Percentiles rank a stretch among this genome's conserved stretches.
These are phyloP conservation scores for Cyberlindnera galapagoensis DNA, from an alignment of 805 yeast genomes.

Conservation along the genomic window DNA sequence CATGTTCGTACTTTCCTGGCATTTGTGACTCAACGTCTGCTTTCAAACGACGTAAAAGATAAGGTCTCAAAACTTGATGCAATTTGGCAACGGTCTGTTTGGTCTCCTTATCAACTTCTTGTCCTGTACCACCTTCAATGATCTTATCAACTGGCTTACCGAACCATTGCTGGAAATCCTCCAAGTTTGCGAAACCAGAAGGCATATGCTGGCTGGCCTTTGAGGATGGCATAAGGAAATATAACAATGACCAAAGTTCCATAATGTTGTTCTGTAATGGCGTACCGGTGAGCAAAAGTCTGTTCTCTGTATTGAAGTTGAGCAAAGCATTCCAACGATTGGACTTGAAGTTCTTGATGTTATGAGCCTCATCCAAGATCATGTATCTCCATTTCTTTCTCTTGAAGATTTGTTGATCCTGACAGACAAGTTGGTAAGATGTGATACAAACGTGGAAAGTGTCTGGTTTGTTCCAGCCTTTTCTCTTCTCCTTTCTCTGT, in stretches of 20 bases:
- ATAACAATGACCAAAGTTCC: constrained; percentile 92
- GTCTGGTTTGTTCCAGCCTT: constrained; percentile 96
- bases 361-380: constrained; percentile 98
- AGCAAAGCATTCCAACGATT: constrained; percentile 95
- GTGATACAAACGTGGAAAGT: constrained; percentile 96
- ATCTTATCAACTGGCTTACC: constrained; percentile 95
- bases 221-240: constrained; percentile 92
- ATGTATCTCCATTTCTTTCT: constrained; percentile 93
- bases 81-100: constrained; percentile 77
- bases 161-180: constrained; percentile 97
- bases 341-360: constrained; percentile 91
- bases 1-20: constrained; percentile 97
- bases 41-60: constrained; percentile 81
- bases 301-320: constrained; percentile 86
- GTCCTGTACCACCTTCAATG: constrained; percentile 62
- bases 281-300: constrained; percentile 90
- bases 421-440: constrained; percentile 94
- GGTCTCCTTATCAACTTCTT: constrained; percentile 66
- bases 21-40: constrained; percentile 97
- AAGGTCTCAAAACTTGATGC: constrained; percentile 92
- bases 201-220: constrained; percentile 72
- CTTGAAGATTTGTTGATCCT: constrained; percentile 90
- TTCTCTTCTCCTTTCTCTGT: constrained; percentile 90
- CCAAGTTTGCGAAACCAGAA: constrained; percentile 87
- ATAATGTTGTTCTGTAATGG: constrained; percentile 93